These are phyloP conservation scores for Monilinia aucupariae DNA, from an alignment of 2,329 filamentous ascomycete genomes.

Conservation along the genomic window DNA sequence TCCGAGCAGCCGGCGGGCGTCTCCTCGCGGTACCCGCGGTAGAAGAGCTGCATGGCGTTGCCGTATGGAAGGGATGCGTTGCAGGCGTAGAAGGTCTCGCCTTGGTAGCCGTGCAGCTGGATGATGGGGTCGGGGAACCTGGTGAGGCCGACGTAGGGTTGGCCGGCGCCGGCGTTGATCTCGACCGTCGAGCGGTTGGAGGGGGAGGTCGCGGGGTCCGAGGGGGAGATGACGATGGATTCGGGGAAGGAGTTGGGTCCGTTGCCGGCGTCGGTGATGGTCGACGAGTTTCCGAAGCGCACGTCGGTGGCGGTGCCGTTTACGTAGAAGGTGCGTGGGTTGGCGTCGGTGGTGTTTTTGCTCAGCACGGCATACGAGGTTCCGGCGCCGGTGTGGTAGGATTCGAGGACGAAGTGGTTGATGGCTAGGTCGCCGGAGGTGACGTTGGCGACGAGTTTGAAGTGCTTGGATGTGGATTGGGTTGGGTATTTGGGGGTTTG, in stretches of 20 bases:
- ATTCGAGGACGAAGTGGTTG: constrained; percentile 39
- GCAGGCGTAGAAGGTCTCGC: constrained; percentile 42
- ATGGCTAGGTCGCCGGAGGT: constrained; percentile 38
- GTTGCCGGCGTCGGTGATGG: constrained; percentile 40
- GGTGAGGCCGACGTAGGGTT: constrained; percentile 36
- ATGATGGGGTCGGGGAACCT: constrained; percentile 37
- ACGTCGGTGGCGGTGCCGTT: constrained; percentile 43
- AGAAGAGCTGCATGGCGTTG: constrained; percentile 34
- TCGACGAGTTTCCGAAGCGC: constrained; percentile 32
- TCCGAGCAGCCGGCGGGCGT: constrained; percentile 41
- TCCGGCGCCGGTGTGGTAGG: constrained; percentile 43
- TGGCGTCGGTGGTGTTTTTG: constrained; percentile 22
- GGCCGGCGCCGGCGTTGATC: constrained; percentile 39
- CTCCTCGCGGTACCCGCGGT: constrained; percentile 37
- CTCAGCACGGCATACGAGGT: constrained; percentile 38
- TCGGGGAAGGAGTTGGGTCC: constrained; percentile 32
- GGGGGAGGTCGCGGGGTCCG: constrained; percentile 14
- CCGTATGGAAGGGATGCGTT: constrained; percentile 42
- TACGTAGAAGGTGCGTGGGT: constrained; percentile 42
- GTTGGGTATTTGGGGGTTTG: constrained; percentile 21
- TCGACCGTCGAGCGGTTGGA: constrained; percentile 31
- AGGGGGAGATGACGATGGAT: constrained; percentile 38
- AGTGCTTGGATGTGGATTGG: constrained; percentile 25
- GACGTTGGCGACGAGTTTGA: constrained; percentile 43
- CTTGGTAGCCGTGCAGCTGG: constrained; percentile 27